Conservation (phyloP, 148 eudicot species). For the Camellia lanceoleosa region DNA sequence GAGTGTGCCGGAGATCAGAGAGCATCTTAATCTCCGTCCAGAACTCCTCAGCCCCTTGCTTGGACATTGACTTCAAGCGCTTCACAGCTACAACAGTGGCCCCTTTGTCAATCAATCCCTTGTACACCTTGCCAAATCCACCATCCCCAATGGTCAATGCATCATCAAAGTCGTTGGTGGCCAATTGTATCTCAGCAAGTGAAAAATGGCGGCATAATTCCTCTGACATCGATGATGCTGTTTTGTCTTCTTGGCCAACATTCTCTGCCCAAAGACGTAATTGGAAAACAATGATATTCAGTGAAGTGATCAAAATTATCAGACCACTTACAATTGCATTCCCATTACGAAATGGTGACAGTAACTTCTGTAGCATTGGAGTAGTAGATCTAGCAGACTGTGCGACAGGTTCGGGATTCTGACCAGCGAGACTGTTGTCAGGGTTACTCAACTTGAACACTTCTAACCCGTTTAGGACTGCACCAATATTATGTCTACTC, state of each 20-base stretch:
- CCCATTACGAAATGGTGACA: neutral
- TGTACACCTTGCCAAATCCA: constrained; percentile 15
- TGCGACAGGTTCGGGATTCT: constrained; percentile 14
- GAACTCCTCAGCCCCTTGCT: constrained; percentile 19
- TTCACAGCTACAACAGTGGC: constrained; percentile 5
- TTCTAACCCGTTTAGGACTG: constrained; percentile 25
- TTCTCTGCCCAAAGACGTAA: neutral
- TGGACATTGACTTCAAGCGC: constrained; percentile 13
- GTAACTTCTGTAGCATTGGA: neutral
- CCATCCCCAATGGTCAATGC: constrained; percentile 6
- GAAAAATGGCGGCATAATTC: constrained; percentile 12
- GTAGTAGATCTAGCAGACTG: neutral
- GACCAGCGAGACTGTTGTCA: constrained; percentile 23
- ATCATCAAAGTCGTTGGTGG: constrained; percentile 18
- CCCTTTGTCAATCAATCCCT: constrained; percentile 5
- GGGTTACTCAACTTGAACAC: constrained; percentile 28
- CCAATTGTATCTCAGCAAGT: constrained; percentile 8
- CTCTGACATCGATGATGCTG: neutral
- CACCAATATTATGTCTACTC: constrained; percentile 9
- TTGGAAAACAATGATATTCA: constrained; percentile 4
- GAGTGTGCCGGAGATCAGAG: constrained; percentile 11
- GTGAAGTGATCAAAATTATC: neutral
- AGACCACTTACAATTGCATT: constrained; percentile 7
- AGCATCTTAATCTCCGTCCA: constrained; percentile 20
- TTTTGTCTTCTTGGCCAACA: neutral